Evolutionary conservation across 768 basidiomycete species (phyloP).

Genomic region (Tricholoma furcatifolium): DNA sequence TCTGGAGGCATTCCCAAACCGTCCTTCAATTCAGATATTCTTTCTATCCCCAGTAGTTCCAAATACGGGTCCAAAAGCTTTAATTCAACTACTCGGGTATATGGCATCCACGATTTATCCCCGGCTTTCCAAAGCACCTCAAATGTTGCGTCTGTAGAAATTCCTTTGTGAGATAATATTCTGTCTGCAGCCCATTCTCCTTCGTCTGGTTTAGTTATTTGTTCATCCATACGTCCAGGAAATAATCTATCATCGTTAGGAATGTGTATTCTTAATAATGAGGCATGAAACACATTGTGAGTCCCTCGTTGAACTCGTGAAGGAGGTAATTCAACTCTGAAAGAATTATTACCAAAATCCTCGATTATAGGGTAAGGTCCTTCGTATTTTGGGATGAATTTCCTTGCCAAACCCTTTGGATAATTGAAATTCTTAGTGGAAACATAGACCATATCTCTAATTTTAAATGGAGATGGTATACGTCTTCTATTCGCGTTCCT

Average conservation of each 20-base stretch:
- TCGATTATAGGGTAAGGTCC: neutral
- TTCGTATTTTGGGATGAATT: neutral
- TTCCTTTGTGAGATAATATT: too few relatives aligned
- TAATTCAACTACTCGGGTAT: too few relatives aligned
- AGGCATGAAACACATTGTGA: conserved; percentile 17
- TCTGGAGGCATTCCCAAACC: too few relatives aligned
- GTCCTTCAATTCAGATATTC: too few relatives aligned
- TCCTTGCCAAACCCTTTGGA: neutral
- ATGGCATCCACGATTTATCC: too few relatives aligned
- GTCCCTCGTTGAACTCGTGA: conserved; percentile 18
- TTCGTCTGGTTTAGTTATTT: neutral
- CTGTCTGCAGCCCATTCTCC: neutral
- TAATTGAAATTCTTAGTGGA: neutral
- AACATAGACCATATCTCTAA: neutral
- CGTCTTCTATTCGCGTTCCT: neutral
- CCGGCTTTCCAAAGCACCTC: too few relatives aligned
- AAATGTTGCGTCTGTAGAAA: too few relatives aligned
- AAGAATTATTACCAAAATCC: neutral
- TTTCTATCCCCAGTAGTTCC: too few relatives aligned
- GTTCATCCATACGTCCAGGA: neutral
- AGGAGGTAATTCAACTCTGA: conserved; percentile 2
- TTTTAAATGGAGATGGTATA: neutral
- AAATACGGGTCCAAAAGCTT: too few relatives aligned
- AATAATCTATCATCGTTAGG: conserved; percentile 21
- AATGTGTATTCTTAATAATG: conserved; percentile 22